A percentile compares a stretch with the other conserved stretches of the same genome.
Evolutionary conservation across 306 rosid genomes (phyloP).

Genomic region (Biancaea sappan): DNA sequence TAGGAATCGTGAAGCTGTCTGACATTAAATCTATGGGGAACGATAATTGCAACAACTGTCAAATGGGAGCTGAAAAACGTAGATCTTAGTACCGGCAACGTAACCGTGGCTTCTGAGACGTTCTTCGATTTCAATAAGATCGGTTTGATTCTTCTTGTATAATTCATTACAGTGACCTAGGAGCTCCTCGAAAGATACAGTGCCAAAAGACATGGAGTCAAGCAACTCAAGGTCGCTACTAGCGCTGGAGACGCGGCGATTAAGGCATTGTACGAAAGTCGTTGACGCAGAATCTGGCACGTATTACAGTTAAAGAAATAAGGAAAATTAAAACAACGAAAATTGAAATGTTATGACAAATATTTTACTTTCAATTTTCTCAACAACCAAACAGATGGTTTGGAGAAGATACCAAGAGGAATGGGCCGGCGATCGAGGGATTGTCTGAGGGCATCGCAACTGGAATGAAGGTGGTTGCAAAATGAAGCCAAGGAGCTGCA

Average conservation of each 20-base stretch:
- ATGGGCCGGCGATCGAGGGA: slow-evolving; percentile 83
- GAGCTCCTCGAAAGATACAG: slow-evolving; percentile 89
- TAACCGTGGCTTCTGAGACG: slow-evolving; percentile 56
- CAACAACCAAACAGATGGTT: background rate
- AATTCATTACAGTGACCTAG: slow-evolving; percentile 87
- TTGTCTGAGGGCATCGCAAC: slow-evolving; percentile 71
- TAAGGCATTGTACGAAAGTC: slow-evolving; percentile 75
- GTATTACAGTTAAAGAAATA: background rate
- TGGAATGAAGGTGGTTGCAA: slow-evolving; percentile 76
- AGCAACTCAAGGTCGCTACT: slow-evolving; percentile 68
- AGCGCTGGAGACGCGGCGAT: slow-evolving; percentile 65
- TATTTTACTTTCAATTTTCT: background rate
- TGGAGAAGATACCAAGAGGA: slow-evolving; percentile 66
- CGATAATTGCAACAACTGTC: background rate
- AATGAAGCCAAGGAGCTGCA: slow-evolving; percentile 58
- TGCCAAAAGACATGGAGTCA: slow-evolving; percentile 72
- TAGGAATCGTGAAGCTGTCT: background rate
- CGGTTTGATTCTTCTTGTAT: slow-evolving; percentile 64
- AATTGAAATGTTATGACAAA: background rate
- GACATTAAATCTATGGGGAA: background rate
- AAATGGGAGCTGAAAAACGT: background rate
- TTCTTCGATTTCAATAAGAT: slow-evolving; percentile 54
- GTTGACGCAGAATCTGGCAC: slow-evolving; percentile 77
- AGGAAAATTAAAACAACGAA: background rate
- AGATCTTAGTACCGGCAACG: slow-evolving; percentile 44